Evolutionary conservation across 768 basidiomycete genomes (phyloP).

Genomic region (Inosperma sp.): DNA sequence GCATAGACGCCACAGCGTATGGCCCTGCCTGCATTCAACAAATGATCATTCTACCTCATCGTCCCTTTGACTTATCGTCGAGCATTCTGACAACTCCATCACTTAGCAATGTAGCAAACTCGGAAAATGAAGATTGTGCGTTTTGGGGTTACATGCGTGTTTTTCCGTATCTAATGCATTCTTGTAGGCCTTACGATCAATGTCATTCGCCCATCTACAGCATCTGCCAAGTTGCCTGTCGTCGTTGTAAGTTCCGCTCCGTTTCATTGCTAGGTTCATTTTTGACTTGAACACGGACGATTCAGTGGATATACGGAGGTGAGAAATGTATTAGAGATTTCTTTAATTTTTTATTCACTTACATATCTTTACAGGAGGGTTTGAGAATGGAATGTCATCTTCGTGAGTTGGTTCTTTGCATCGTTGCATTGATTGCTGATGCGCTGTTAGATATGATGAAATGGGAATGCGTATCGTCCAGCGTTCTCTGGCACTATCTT

Average conservation of each 20-base stretch:
- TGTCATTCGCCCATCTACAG: slow-evolving; percentile 38
- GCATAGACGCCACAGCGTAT: slow-evolving; percentile 34
- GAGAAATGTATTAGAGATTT: neutral
- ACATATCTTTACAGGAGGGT: slow-evolving; percentile 19
- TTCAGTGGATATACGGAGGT: slow-evolving; percentile 46
- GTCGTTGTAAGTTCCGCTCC: neutral
- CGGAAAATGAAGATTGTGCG: slow-evolving; percentile 27
- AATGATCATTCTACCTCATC: neutral
- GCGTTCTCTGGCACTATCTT: slow-evolving; percentile 38
- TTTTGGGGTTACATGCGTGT: too few species aligned
- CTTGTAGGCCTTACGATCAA: slow-evolving; percentile 42
- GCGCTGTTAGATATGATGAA: slow-evolving; percentile 36
- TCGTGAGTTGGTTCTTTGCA: neutral
- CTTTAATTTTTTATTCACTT: too few species aligned
- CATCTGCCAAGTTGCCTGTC: slow-evolving; percentile 42
- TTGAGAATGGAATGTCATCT: slow-evolving; percentile 26
- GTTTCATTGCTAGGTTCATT: neutral
- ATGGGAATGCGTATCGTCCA: slow-evolving; percentile 32
- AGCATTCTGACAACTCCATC: neutral
- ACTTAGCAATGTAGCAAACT: slow-evolving; percentile 5
- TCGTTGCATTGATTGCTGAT: neutral
- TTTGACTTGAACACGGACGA: neutral
- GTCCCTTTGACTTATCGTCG: neutral
- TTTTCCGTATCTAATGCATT: too few species aligned
- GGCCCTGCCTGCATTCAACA: slow-evolving; percentile 49